Evolutionary conservation across 768 basidiomycete species (phyloP).

Genomic region (Aureoboletus auriporus): DNA sequence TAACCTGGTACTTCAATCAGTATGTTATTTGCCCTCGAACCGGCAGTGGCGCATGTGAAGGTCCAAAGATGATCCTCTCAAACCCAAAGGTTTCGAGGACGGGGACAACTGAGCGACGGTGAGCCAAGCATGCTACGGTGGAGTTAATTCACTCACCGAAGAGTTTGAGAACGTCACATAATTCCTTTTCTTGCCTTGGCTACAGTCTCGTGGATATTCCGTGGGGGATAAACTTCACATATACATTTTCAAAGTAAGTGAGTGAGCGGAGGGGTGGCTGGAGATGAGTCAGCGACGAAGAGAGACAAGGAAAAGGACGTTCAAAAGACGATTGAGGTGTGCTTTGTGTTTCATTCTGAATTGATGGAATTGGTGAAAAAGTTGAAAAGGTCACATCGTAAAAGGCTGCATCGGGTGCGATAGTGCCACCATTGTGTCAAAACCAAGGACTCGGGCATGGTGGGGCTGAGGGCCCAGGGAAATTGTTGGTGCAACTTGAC

Average conservation of each 20-base stretch:
- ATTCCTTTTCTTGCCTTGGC: conserved; percentile 37
- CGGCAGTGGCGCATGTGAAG: conserved; percentile 69
- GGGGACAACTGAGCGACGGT: no score
- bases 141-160: conserved; percentile 47
- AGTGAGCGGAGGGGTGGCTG: conserved; percentile 79
- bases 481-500: conserved; percentile 51
- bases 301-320: conserved; percentile 5
- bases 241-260: conserved; percentile 69
- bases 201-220: conserved; percentile 50
- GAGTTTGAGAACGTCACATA: no score
- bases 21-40: conserved; percentile 37
- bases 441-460: conserved; percentile 60
- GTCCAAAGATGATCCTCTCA: conserved; percentile 79
- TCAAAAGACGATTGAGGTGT: conserved; percentile 68
- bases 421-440: conserved; percentile 55
- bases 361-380: conserved; percentile 58
- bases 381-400: conserved; percentile 71
- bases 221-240: conserved; percentile 78
- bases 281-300: conserved; percentile 6
- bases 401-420: conserved; percentile 41
- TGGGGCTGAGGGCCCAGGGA: conserved; percentile 70
- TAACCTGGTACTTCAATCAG: conserved; percentile 44
- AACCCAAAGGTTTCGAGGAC: conserved; percentile 84
- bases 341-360: conserved; percentile 23
- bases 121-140: no score